Evolutionary conservation across 305 asterid genomes (phyloP).

Genomic region (Nicotiana rustica): DNA sequence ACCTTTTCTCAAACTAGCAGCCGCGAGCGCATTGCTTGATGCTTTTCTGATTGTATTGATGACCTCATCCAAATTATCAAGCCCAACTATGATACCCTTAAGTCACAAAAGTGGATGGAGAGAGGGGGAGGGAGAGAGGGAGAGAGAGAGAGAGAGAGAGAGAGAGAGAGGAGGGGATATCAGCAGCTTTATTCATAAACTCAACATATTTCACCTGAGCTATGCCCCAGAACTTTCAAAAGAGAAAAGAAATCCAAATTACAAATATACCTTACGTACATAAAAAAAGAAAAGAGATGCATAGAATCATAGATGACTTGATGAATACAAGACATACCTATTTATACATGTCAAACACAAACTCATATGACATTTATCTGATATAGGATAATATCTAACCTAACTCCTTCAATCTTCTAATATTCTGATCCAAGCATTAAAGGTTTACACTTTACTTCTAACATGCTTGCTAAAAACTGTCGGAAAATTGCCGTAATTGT

Average conservation of each 20-base stretch:
- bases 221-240: background rate
- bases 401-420: slow-evolving; percentile 4
- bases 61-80: slow-evolving; percentile 83
- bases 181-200: slow-evolving; percentile 38
- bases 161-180: background rate
- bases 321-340: background rate
- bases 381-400: slow-evolving; percentile 27
- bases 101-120: slow-evolving; percentile 39
- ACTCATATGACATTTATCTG: background rate
- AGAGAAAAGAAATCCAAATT: background rate
- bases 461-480: background rate
- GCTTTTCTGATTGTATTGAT: slow-evolving; percentile 77
- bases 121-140: too few relatives aligned
- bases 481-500: background rate
- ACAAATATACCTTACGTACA: background rate
- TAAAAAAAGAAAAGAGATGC: too few relatives aligned
- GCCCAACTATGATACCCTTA: slow-evolving; percentile 89
- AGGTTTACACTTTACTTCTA: background rate
- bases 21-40: slow-evolving; percentile 70
- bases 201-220: slow-evolving; percentile 20
- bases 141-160: too few relatives aligned
- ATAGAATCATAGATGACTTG: background rate
- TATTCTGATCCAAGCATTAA: background rate
- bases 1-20: slow-evolving; percentile 74
- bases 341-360: background rate